Evolutionary conservation across 768 basidiomycete species (phyloP), one percentile per base, ranked within the genome.

Genomic region (Collybiopsis confluens): DNA sequence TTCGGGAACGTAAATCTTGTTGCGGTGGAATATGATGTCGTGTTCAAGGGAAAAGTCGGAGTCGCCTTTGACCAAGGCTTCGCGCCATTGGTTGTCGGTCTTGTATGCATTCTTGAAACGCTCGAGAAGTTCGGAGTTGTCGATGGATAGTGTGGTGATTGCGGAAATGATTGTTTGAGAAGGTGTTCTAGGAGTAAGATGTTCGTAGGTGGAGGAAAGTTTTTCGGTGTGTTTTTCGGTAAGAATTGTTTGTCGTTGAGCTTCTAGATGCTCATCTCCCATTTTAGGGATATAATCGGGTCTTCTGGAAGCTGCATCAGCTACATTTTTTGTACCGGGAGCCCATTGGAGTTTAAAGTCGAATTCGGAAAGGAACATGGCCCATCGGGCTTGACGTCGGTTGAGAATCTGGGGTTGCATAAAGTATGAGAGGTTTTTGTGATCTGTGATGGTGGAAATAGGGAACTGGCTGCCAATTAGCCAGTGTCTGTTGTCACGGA

Each of bases 381-480:
- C n/a, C n/a, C n/a, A n/a, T n/a, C n/a, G n/a, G n/a, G n/a, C n/a
- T n/a, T n/a, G n/a, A n/a, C n/a, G n/a, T n/a, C n/a, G n/a, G n/a
- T n/a, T n/a, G n/a, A 81, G 69, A 6, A 73, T 56, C 10, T 67
- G 64, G 21, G 71, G 59, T 6, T 65, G 58, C 54, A 65, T 68
- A 58, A 80, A 80, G 56, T 78, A 80, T 28, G 66, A 61, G 6
- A 80, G 71, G 44, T 79, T 77, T 48, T 72, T 66, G 56, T 74
- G 70, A 54, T 75, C 62, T 1, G 52, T 68, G 41, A 62, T 56
- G 37, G 60, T 62, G 7, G 60, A 52, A 42, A 73, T 61, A 0
- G 61, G 55, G 15, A 54, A 55, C 10, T 54, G 45, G 9, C 68
- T 62, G 7, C 72, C 64, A 10, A 68, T 58, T 24, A 70, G 61